These are phyloP conservation scores for Daldinia loculata DNA, from an alignment of 495 filamentous ascomycete species.

Conservation along the genomic window DNA sequence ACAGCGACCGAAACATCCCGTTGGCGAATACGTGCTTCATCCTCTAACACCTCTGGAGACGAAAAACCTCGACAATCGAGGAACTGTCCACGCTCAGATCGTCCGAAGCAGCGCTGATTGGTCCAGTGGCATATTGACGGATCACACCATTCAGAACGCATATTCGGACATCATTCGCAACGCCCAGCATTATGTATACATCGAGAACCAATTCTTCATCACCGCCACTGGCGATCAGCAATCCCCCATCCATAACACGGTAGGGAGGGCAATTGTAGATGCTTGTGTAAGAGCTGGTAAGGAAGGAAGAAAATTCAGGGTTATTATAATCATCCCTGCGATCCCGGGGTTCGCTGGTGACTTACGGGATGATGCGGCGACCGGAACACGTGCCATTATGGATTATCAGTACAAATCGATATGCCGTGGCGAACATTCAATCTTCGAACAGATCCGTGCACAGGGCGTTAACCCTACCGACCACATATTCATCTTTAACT, in stretches of 20 bases:
- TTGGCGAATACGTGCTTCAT: constrained; percentile 86
- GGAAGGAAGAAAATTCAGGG: constrained; percentile 86
- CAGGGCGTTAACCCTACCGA: constrained; percentile 82
- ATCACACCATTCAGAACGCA: constrained; percentile 92
- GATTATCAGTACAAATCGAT: constrained; percentile 99
- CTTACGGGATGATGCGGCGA: constrained; percentile 79
- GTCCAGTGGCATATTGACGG: constrained; percentile 91
- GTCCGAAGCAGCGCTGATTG: constrained; percentile 90
- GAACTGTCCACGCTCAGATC: constrained; percentile 82
- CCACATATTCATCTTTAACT: constrained; percentile 90
- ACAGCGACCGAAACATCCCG: constrained; percentile 82
- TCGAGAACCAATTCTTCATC: constrained; percentile 98
- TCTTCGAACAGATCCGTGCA: constrained; percentile 78
- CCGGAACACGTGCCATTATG: constrained; percentile 93
- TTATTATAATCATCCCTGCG: constrained; percentile 89
- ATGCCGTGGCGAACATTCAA: constrained; percentile 87
- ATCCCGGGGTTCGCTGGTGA: constrained; percentile 96
- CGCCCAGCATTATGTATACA: constrained; percentile 92
- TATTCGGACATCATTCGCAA: constrained; percentile 85
- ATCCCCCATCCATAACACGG: constrained; percentile 82
- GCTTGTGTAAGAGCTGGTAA: constrained; percentile 83
- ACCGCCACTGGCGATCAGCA: constrained; percentile 92
- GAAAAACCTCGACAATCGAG: constrained; percentile 59
- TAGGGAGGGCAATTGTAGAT: constrained; percentile 88
- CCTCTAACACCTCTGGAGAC: constrained; percentile 70